Evolutionary conservation across 768 basidiomycete genomes (phyloP).

Genomic region (Cytidiella melzeri): DNA sequence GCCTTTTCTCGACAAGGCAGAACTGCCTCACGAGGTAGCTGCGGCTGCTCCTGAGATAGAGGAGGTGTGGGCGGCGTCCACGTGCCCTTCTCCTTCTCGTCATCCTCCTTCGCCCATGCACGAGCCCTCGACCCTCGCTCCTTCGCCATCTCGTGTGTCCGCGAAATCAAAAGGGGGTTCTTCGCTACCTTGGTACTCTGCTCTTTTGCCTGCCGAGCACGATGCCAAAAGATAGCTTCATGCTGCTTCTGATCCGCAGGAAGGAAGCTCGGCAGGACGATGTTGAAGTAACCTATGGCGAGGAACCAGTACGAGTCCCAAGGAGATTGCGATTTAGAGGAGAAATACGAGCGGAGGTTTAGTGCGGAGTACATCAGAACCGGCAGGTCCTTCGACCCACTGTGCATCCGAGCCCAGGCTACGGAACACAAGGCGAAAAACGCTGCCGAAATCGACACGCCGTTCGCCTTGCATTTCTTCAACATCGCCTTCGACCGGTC

Average conservation of each 20-base stretch:
- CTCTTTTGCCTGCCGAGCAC: slow-evolving; percentile 58
- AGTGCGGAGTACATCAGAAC: slow-evolving; percentile 85
- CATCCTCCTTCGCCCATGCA: slow-evolving; percentile 71
- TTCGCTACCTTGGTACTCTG: slow-evolving; percentile 67
- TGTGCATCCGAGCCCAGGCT: slow-evolving; percentile 57
- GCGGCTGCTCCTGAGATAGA: slow-evolving; percentile 11
- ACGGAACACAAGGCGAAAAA: slow-evolving; percentile 72
- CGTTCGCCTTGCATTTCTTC: slow-evolving; percentile 61
- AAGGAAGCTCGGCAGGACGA: slow-evolving; percentile 70
- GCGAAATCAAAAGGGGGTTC: slow-evolving; percentile 52
- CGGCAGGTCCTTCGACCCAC: slow-evolving; percentile 42
- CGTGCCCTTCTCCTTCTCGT: slow-evolving; percentile 46
- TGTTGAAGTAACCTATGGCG: slow-evolving; percentile 77
- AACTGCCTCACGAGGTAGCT: slow-evolving; percentile 14
- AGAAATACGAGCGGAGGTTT: slow-evolving; percentile 63
- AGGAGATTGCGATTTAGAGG: slow-evolving; percentile 29
- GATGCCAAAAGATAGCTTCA: slow-evolving; percentile 61
- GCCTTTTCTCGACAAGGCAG: slow-evolving; percentile 28
- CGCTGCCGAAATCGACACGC: slow-evolving; percentile 69
- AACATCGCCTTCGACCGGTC: slow-evolving; percentile 57
- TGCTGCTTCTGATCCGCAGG: slow-evolving; percentile 34
- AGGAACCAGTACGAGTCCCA: slow-evolving; percentile 76
- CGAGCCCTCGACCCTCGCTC: slow-evolving; percentile 57
- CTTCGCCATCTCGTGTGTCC: slow-evolving; percentile 58
- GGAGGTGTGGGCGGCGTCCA: slow-evolving; percentile 28